Base-by-base conservation (phyloP, 1,284 basidiomycete species). In the Pascua sp. region DNA sequence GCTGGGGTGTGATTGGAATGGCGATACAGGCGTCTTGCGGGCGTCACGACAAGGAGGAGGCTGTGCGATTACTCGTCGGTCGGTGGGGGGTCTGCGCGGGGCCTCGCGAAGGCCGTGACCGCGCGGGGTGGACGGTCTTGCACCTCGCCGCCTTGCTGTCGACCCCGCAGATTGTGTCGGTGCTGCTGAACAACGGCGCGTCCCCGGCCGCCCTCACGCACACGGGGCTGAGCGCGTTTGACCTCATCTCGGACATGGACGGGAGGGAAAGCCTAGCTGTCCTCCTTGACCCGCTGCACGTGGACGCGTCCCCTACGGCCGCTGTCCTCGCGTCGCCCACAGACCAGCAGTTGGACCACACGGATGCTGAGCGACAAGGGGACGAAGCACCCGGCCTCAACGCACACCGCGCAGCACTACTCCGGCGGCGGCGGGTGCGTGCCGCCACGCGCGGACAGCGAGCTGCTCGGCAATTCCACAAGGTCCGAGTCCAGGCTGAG, bases 91-190 rank as follows among this genome's bases (percentile, higher is more conserved):
- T 70, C 7, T 57, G 58, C 9, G 57, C 60, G 5, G 72, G 71
- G 12, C 69, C 67, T 9, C 53, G 68, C 40, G 53, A 48, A 8
- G 67, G 68, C 2, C 60, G 65, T 39, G 68, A 71, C 59, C 53
- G 56, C 91, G 90, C 84, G 57, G 93, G 94, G 43, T 98, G 94
- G 94, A 93, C 91, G 4, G 86, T 94, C 1, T 80, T 98, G n/a
- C 95, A 97, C 72, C 89, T 95, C 79, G 92, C 94, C 11, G 89
- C 88, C 13, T 78, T 97, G 55, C 80, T 91, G 47, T 87, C 91
- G 12, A 91, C 95, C 40, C 88, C 94, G 8, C 93, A 93, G 1
- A 81, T 98, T 15, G 85, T 97, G 40, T 91, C 92, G 0, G 89
- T 91, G 80, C 81, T 98, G 32, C 86, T 98, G 76, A 94, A 90